Evolutionary conservation across 257 asterid species (phyloP), one percentile per base, ranked within the genome.

Genomic region (Rhazya stricta): DNA sequence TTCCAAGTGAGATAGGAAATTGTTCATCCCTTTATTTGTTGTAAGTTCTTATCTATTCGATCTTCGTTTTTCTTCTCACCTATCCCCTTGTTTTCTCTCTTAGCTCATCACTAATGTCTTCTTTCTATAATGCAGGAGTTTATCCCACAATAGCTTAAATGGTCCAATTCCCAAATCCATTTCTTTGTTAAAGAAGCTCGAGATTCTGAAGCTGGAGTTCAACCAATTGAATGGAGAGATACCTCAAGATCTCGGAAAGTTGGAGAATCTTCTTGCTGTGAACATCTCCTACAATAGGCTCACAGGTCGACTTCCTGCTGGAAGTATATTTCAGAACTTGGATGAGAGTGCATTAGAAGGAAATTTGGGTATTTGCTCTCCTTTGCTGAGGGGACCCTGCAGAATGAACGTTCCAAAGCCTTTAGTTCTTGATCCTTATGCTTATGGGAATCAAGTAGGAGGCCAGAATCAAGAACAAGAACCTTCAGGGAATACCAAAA

Each of bases 141-240:
- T 95, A 79, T 95, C 99, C 25, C 89, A 88, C 81, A 95, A 95
- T 61, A 83, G 82, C 63, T 74, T 95, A 80, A 88, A 77, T 34
- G 97, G 99, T 1, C 72, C 82, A 5, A 91, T 92, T 75, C 99
- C 99, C 0, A 72, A 74, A 87, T 82, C 98, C 45, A 69, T 95
- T 81, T 87, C 97, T 34, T 60, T 80, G 67, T 45, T 95, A 75
- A 87, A 81, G 85, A 92, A 86, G 79, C 97, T 92, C 75, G 74
- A 92, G 96, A 89, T 95, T 76, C 80, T 92, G 80, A 92, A 91
- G 87, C 74, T 95, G 72, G 99, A 95, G 69, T 82, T 73, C 57
- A 95, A 95, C 83, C 91, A 88, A 74, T 79, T 95, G 73, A 88
- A 85, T 43, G 99, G 99, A 23, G 99, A 92, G 83, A 91, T 95